phyloP scores from a whole-genome alignment of 108 stramenopile species.

The Licmophora abbreviata region DNA sequence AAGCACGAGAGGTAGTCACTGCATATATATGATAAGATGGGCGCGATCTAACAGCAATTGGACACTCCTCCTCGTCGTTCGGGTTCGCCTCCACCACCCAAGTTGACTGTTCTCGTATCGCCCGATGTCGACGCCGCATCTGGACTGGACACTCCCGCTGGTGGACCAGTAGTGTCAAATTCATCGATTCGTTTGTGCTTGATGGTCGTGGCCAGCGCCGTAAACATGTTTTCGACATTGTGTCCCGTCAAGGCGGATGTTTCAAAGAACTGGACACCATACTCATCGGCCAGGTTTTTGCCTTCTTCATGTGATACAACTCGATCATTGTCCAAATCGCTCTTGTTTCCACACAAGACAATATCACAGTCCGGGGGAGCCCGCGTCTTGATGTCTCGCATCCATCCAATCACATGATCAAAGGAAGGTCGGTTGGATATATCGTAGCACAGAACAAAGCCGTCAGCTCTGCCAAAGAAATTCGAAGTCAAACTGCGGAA shows the following conservation, averaged over 20 bases:
- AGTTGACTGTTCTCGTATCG: slow-evolving; percentile 4
- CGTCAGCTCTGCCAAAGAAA: slow-evolving; percentile 92
- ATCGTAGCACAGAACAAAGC: slow-evolving; percentile 88
- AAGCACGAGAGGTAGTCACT: background rate
- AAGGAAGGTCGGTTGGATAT: slow-evolving; percentile 84
- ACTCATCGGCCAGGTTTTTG: slow-evolving; percentile 81
- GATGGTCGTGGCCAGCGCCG: slow-evolving; percentile 80
- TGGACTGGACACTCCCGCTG: slow-evolving; percentile 1
- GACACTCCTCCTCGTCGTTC: background rate
- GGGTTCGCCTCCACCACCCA: slow-evolving; percentile 1
- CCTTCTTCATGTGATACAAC: slow-evolving; percentile 83
- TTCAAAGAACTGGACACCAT: slow-evolving; percentile 94
- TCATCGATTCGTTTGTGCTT: slow-evolving; percentile 85
- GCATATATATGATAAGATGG: background rate
- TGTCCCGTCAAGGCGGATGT: slow-evolving; percentile 90
- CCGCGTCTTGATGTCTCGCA: slow-evolving; percentile 84
- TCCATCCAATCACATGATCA: slow-evolving; percentile 91
- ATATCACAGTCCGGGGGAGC: slow-evolving; percentile 88
- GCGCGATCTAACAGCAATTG: slow-evolving; percentile 2
- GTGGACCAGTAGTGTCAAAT: slow-evolving; percentile 21
- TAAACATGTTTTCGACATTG: slow-evolving; percentile 92
- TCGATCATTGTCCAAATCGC: slow-evolving; percentile 75
- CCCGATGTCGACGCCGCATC: slow-evolving; percentile 1
- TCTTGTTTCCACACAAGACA: slow-evolving; percentile 82
- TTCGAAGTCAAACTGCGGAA: slow-evolving; percentile 90